A percentile compares a stretch with the other conserved stretches of the same genome.
Evolutionary conservation across 345 rosid genomes (phyloP).

Genomic region (Eucalyptus regnans): DNA sequence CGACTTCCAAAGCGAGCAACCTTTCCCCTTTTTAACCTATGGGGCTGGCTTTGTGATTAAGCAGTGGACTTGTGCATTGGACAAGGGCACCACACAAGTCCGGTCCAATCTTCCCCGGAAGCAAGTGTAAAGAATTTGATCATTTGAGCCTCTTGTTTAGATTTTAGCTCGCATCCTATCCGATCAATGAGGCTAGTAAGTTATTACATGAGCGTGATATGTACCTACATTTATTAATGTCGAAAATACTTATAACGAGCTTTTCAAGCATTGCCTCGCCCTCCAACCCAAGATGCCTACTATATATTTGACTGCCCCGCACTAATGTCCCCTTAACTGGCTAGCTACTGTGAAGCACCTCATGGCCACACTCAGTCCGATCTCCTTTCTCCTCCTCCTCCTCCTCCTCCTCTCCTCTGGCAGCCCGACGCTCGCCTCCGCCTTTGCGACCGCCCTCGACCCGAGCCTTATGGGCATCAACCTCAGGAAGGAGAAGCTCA

Average conservation of each 20-base stretch:
- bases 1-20: background rate
- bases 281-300: background rate
- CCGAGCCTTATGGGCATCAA: background rate
- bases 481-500: conserved; percentile 38
- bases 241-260: background rate
- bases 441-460: background rate
- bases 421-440: background rate
- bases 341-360: background rate
- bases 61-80: background rate
- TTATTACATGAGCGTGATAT: background rate
- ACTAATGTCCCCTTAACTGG: background rate
- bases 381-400: background rate
- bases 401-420: background rate
- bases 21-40: background rate
- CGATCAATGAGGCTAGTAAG: background rate
- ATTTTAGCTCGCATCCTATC: background rate
- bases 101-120: background rate
- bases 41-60: background rate
- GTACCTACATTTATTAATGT: background rate
- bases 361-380: background rate
- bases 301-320: background rate
- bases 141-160: background rate
- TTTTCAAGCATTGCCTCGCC: background rate
- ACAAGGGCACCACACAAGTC: background rate
- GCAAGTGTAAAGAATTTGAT: background rate